Conservation (phyloP, 805 yeast genomes). For the Saccharomycopsis javanensis region DNA sequence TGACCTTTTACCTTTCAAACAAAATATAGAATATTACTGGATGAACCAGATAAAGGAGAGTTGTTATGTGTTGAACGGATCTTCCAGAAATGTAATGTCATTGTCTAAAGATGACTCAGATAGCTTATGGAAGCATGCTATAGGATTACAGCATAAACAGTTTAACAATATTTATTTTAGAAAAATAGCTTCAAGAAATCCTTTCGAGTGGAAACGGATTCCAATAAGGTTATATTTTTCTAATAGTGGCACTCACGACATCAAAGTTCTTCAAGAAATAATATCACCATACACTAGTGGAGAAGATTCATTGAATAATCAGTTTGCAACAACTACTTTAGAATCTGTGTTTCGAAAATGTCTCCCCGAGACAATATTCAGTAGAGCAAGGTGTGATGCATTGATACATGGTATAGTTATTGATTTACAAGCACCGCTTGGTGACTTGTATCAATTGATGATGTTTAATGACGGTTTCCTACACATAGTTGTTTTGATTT, state of each 20-base stretch:
- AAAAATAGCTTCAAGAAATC: slow-evolving; percentile 22
- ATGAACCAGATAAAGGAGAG: slow-evolving; percentile 77
- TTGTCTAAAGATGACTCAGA: slow-evolving; percentile 54
- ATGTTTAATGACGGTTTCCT: slow-evolving; percentile 57
- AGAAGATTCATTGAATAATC: background rate
- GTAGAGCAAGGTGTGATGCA: slow-evolving; percentile 29
- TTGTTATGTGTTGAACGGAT: slow-evolving; percentile 63
- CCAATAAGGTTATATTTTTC: slow-evolving; percentile 43
- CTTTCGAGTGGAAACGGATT: slow-evolving; percentile 26
- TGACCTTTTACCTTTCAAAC: slow-evolving; percentile 32
- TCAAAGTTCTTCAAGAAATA: slow-evolving; percentile 30
- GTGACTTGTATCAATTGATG: slow-evolving; percentile 36
- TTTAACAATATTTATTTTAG: slow-evolving; percentile 21
- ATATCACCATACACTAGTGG: slow-evolving; percentile 15
- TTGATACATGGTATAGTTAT: slow-evolving; percentile 47
- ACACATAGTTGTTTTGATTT: slow-evolving; percentile 30
- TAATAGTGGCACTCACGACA: slow-evolving; percentile 22
- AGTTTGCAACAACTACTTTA: slow-evolving; percentile 24
- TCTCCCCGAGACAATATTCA: slow-evolving; percentile 30
- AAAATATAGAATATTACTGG: slow-evolving; percentile 44
- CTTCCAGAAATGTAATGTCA: slow-evolving; percentile 72
- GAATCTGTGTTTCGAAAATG: slow-evolving; percentile 32
- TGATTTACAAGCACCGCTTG: slow-evolving; percentile 36
- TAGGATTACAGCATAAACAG: slow-evolving; percentile 34
- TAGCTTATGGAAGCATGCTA: slow-evolving; percentile 37